Percentiles rank a stretch among this genome's conserved stretches.
phyloP scores from a whole-genome alignment of 768 basidiomycete genomes.

The Mycena albidolilacea region DNA sequence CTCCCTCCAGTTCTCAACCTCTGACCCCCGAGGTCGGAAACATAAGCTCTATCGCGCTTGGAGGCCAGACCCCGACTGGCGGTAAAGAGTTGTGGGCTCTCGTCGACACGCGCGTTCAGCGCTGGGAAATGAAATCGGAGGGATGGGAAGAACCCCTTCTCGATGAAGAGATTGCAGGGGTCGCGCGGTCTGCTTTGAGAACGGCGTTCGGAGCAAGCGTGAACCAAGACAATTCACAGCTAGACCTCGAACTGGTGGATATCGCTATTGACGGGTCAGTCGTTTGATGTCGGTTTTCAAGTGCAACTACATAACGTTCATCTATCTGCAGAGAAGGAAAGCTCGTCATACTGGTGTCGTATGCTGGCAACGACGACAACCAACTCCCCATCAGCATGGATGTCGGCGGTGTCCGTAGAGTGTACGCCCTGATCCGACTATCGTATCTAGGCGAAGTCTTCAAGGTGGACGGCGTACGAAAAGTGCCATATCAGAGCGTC shows the following conservation, averaged over 20 bases:
- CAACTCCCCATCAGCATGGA: conserved; percentile 51
- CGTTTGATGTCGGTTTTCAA: conserved; percentile 15
- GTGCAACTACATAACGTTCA: conserved; percentile 7
- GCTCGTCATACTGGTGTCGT: conserved; percentile 77
- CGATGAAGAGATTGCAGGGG: conserved; percentile 69
- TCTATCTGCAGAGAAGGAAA: conserved; percentile 59
- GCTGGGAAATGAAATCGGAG: conserved; percentile 77
- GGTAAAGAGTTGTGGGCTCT: conserved; percentile 77
- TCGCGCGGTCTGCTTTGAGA: conserved; percentile 65
- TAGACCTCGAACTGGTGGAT: conserved; percentile 85
- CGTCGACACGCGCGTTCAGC: conserved; percentile 77
- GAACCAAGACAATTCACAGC: conserved; percentile 58
- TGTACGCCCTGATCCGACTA: conserved; percentile 75
- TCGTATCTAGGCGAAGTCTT: conserved; percentile 59
- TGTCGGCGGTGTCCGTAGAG: conserved; percentile 65
- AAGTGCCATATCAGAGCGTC: conserved; percentile 85
- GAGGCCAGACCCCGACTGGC: conserved; percentile 55
- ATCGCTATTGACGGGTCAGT: conserved; percentile 71
- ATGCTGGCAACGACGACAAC: conserved; percentile 69
- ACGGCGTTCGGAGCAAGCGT: conserved; percentile 55
- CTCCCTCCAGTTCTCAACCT: conserved; percentile 59
- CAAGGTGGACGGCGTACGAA: conserved; percentile 63
- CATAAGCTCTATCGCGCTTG: conserved; percentile 74
- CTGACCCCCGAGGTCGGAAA: conserved; percentile 68
- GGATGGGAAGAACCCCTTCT: conserved; percentile 78